These are phyloP conservation scores for Elsinoe ampelina DNA, from an alignment of 2,329 filamentous ascomycete species.

Conservation along the genomic window DNA sequence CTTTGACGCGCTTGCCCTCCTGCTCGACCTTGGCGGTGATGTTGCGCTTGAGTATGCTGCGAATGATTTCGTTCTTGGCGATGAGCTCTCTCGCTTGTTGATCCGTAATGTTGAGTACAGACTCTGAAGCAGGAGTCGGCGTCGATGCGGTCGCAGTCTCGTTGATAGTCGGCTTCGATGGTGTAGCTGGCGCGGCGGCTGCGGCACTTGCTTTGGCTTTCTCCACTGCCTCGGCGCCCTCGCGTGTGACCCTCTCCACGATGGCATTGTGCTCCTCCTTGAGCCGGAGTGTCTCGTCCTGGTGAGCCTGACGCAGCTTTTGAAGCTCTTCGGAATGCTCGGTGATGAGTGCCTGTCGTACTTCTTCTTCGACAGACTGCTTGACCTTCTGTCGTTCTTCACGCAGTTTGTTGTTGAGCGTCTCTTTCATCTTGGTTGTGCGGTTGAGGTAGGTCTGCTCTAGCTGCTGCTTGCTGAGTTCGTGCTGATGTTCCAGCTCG, in stretches of 20 bases:
- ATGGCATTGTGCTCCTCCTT: conserved; percentile 30
- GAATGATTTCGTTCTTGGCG: conserved; percentile 40
- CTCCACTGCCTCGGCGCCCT: conserved; percentile 30
- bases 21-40: conserved; percentile 41
- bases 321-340: conserved; percentile 43
- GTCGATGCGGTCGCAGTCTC: conserved; percentile 12
- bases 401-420: conserved; percentile 57
- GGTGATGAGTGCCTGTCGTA: conserved; percentile 25
- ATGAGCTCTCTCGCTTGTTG: conserved; percentile 43
- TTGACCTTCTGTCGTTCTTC: conserved; percentile 33
- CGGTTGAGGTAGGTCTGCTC: conserved; percentile 45
- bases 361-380: conserved; percentile 27
- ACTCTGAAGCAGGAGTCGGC: conserved; percentile 3
- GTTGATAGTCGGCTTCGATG: conserved; percentile 20
- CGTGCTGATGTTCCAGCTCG: conserved; percentile 30
- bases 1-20: conserved; percentile 31
- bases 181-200: conserved; percentile 26
- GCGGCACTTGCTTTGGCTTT: conserved; percentile 22
- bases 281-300: conserved; percentile 34
- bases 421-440: conserved; percentile 59
- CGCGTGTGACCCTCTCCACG: conserved; percentile 28
- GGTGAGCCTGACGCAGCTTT: conserved; percentile 37
- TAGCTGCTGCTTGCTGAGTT: conserved; percentile 33
- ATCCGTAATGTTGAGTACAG: conserved; percentile 35
- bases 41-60: conserved; percentile 47